Evolutionary conservation across 1,284 basidiomycete species (phyloP).

Genomic region (Microbotryum scabiosae): DNA sequence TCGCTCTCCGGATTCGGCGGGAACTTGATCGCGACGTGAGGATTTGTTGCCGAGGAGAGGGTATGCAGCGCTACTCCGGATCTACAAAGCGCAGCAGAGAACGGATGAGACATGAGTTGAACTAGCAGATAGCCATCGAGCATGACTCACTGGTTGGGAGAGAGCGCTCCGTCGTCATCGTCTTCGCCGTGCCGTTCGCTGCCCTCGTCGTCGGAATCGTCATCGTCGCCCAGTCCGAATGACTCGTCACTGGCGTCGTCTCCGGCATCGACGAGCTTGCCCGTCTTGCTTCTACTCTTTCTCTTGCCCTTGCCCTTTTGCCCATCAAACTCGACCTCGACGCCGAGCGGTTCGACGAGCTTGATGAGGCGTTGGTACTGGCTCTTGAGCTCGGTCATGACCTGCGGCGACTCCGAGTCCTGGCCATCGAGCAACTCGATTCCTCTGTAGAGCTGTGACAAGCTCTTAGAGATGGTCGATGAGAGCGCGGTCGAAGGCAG

Average conservation of each 20-base stretch:
- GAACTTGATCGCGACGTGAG: conserved; percentile 19
- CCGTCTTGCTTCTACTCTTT: conserved; percentile 12
- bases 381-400: conserved; percentile 21
- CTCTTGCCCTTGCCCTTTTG: conserved; percentile 1
- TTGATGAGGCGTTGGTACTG: conserved; percentile 28
- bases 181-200: neutral
- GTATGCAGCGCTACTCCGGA: neutral
- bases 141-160: neutral
- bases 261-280: conserved; percentile 18
- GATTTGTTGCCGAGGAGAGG: neutral
- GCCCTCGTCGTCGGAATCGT: conserved; percentile 5
- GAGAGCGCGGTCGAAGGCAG: conserved; percentile 18
- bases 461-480: conserved; percentile 18
- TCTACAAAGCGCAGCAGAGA: neutral
- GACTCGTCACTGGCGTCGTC: conserved; percentile 5
- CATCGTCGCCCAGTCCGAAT: neutral
- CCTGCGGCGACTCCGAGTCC: conserved; percentile 11
- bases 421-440: conserved; percentile 16
- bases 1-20: conserved; percentile 17
- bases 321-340: conserved; percentile 12
- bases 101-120: too few relatives aligned
- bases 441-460: conserved; percentile 16
- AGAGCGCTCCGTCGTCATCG: neutral
- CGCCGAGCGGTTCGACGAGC: conserved; percentile 26
- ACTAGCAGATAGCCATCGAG: too few relatives aligned